Conservation (phyloP, 768 basidiomycete species). For the Dentipellis fragilis region DNA sequence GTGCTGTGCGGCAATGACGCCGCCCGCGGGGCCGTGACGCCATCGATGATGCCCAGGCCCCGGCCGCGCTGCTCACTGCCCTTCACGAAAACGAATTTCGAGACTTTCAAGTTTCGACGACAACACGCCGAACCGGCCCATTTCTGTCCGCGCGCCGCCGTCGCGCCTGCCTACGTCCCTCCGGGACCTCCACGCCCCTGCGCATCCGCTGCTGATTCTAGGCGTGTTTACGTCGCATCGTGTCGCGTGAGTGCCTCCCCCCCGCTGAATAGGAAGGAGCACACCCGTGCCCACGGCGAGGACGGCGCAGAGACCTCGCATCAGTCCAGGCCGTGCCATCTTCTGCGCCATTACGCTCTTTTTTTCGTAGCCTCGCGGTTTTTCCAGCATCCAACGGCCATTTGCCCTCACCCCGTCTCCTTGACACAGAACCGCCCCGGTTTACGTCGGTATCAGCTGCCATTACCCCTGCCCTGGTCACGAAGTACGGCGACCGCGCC, state of each 20-base stretch:
- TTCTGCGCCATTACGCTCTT: not conserved
- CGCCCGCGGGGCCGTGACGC: not conserved
- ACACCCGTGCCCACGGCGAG: not conserved
- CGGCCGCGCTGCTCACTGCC: not conserved
- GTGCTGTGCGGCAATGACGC: not conserved
- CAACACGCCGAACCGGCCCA: not conserved
- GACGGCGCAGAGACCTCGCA: not conserved
- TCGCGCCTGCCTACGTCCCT: not conserved
- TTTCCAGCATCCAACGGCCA: not conserved
- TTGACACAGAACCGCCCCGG: not conserved
- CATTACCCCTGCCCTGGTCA: not conserved
- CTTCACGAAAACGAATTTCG: not conserved
- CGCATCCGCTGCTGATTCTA: not conserved
- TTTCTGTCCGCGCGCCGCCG: not conserved
- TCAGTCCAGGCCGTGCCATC: not conserved
- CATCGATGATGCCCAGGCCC: not conserved
- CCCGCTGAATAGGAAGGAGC: not conserved
- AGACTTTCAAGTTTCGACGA: not conserved
- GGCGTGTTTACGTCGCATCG: not conserved
- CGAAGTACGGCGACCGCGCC: not conserved
- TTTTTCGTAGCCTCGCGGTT: not conserved
- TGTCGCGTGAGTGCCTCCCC: not conserved
- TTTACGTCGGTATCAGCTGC: not conserved
- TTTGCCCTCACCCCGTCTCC: not conserved
- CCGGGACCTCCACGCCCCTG: not conserved